phyloP scores from a whole-genome alignment of 495 filamentous ascomycete species.

The Wilcoxina mikolae region DNA sequence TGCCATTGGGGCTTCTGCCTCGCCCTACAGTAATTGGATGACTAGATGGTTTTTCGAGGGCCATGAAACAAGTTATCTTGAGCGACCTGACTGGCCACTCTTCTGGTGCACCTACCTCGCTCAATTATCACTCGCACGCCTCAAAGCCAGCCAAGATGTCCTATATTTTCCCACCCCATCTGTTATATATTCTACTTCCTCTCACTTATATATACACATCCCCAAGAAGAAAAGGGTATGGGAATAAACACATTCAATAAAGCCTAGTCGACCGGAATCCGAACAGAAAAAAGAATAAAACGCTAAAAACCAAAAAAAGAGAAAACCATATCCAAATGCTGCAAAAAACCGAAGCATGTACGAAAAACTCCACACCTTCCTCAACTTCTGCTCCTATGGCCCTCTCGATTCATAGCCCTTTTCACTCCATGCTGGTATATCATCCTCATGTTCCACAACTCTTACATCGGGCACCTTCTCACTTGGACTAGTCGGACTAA shows the following conservation, averaged over 20 bases:
- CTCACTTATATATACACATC: neutral
- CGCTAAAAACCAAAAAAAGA: neutral
- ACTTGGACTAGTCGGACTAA: neutral
- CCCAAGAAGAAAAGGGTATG: neutral
- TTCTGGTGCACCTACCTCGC: too few species aligned
- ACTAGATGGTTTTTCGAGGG: too few species aligned
- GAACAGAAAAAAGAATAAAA: neutral
- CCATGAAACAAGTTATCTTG: too few species aligned
- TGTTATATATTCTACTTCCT: too few species aligned
- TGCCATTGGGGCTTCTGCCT: too few species aligned
- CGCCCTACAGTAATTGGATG: too few species aligned
- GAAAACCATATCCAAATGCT: neutral
- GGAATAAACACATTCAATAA: neutral
- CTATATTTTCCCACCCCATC: too few species aligned
- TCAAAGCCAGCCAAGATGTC: too few species aligned
- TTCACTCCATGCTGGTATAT: neutral
- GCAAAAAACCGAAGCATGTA: neutral
- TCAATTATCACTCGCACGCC: too few species aligned
- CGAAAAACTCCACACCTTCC: neutral
- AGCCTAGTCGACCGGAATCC: too few species aligned
- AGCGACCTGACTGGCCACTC: too few species aligned
- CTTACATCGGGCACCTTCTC: neutral
- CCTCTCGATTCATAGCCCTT: neutral
- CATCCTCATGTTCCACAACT: neutral
- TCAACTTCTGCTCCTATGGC: neutral